phyloP scores from a whole-genome alignment of 148 eudicot genomes.

The Gaultheria prostrata region DNA sequence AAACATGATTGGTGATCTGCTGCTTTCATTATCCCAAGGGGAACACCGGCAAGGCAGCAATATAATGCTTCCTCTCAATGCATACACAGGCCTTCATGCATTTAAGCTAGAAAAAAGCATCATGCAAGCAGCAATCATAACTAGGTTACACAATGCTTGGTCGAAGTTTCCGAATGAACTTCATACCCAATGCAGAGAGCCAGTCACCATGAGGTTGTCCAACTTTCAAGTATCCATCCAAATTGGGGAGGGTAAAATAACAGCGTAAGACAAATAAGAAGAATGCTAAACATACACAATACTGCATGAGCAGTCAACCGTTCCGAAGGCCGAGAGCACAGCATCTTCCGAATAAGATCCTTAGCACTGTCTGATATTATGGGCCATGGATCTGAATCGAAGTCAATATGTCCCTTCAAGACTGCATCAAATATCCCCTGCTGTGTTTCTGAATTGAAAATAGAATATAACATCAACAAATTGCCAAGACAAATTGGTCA shows the following conservation, averaged over 20 bases:
- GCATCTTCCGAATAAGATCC: slow-evolving; percentile 89
- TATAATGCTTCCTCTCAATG: background rate
- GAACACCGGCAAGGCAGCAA: background rate
- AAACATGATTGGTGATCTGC: background rate
- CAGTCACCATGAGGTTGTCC: background rate
- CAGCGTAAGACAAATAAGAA: background rate
- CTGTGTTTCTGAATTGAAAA: slow-evolving; percentile 68
- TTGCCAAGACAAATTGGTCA: background rate
- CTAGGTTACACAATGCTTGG: background rate
- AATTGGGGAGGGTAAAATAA: background rate
- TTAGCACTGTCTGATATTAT: slow-evolving; percentile 83
- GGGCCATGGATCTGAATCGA: slow-evolving; percentile 98
- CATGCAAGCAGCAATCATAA: background rate
- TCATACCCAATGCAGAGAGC: background rate
- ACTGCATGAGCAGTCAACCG: slow-evolving; percentile 92
- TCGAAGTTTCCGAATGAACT: background rate
- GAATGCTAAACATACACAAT: slow-evolving; percentile 55
- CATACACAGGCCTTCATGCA: background rate
- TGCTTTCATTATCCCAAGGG: background rate
- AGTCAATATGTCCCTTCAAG: slow-evolving; percentile 79
- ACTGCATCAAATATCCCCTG: slow-evolving; percentile 98
- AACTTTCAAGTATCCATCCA: background rate
- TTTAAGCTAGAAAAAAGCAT: background rate
- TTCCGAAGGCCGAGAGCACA: slow-evolving; percentile 60
- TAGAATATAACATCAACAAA: slow-evolving; percentile 7